Evolutionary conservation across 768 basidiomycete species (phyloP).

Genomic region (Gautieria morchelliformis): DNA sequence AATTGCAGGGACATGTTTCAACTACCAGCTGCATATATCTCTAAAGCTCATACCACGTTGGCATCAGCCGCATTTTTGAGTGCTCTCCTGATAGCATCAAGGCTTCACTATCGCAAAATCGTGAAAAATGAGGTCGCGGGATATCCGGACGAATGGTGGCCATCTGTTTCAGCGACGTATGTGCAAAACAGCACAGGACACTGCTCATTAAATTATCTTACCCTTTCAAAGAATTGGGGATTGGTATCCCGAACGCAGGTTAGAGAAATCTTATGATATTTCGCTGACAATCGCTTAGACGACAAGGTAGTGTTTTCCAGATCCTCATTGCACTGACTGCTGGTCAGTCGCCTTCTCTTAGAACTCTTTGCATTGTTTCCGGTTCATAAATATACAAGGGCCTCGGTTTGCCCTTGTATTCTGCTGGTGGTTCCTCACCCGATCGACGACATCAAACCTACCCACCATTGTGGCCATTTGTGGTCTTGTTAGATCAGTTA

Average conservation of each 20-base stretch:
- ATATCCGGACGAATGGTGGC: constrained; percentile 86
- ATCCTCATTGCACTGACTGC: constrained; percentile 81
- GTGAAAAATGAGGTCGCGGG: constrained; percentile 78
- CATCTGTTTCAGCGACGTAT: constrained; percentile 79
- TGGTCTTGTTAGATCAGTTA: constrained; percentile 64
- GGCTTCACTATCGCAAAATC: constrained; percentile 73
- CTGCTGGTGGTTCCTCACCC: constrained; percentile 52
- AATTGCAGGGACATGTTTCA: background rate
- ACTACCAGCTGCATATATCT: constrained; percentile 3
- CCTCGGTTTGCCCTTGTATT: constrained; percentile 63
- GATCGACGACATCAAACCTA: constrained; percentile 30
- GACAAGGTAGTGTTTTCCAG: constrained; percentile 52
- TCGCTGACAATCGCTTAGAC: background rate
- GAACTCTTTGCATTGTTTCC: background rate
- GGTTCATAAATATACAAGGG: constrained; percentile 28
- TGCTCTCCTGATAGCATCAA: constrained; percentile 3
- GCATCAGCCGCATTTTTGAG: constrained; percentile 4
- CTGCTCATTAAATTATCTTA: background rate
- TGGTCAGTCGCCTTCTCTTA: constrained; percentile 28
- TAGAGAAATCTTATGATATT: background rate
- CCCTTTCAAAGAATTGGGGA: constrained; percentile 66
- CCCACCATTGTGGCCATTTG: constrained; percentile 45
- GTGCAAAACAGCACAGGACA: constrained; percentile 16
- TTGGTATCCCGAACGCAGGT: constrained; percentile 74
- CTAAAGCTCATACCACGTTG: constrained; percentile 1